Conservation (phyloP, 208 protist species). For the Trypanosomatidae sp. region DNA sequence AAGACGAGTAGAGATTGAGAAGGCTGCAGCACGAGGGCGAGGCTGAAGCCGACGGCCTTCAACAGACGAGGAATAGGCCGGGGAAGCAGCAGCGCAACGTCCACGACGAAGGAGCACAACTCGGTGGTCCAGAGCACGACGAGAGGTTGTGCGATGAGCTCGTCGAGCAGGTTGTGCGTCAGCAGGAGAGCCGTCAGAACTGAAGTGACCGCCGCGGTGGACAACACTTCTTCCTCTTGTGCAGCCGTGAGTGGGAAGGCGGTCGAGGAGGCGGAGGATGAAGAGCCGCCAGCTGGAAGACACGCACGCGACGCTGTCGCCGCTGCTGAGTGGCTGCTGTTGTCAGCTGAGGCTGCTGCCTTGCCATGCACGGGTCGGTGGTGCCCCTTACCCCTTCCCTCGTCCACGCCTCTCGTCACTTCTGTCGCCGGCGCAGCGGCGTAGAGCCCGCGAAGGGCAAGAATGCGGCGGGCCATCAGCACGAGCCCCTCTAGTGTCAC, state of each 20-base stretch:
- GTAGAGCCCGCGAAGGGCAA: constrained; percentile 28
- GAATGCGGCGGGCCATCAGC: constrained; percentile 42
- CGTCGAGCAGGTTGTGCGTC: constrained; percentile 28
- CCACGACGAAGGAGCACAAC: constrained; percentile 38
- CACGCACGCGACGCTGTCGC: too few relatives aligned
- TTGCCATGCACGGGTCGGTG: too few relatives aligned
- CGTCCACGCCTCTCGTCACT: too few relatives aligned
- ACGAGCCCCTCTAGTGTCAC: constrained; percentile 40
- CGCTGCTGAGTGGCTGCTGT: not conserved
- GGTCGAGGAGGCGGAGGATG: too few relatives aligned
- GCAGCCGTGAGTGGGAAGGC: too few relatives aligned
- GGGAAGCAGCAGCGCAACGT: constrained; percentile 38
- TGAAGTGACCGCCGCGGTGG: constrained; percentile 33
- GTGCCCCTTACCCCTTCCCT: too few relatives aligned
- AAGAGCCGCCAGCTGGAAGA: too few relatives aligned
- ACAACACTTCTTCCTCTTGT: constrained; percentile 35
- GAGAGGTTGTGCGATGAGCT: constrained; percentile 27
- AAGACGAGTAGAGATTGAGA: constrained; percentile 50
- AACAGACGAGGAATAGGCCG: constrained; percentile 40
- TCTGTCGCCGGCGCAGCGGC: not conserved
- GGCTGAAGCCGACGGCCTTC: constrained; percentile 30
- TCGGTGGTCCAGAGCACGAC: constrained; percentile 46
- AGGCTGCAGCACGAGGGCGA: constrained; percentile 40
- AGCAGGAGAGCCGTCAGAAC: constrained; percentile 40
- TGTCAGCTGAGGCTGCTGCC: not conserved